A percentile compares a stretch with the other conserved stretches of the same genome.
Conservation (phyloP, 2,329 filamentous ascomycete genomes). For the Ceratocystis ficicola region DNA sequence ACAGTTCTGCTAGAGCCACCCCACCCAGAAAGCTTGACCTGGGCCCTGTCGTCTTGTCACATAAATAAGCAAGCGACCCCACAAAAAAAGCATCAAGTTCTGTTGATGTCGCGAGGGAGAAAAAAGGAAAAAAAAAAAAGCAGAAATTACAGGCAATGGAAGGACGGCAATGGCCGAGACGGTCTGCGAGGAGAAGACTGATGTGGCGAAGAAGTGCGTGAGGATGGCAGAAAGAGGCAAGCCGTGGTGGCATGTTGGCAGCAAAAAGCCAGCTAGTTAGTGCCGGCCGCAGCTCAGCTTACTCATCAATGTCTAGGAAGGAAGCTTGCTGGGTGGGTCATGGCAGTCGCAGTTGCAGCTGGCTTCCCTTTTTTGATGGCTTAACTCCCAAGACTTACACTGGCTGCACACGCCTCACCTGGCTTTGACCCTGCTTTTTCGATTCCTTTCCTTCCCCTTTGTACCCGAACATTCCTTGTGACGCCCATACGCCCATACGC, state of each 20-base stretch:
- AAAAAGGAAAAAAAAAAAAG: not conserved
- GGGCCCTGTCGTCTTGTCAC: conserved; percentile 1
- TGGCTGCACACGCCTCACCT: conserved; percentile 5
- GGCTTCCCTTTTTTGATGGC: not conserved
- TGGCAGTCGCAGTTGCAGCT: not conserved
- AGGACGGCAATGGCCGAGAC: no score
- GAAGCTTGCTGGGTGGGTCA: not conserved
- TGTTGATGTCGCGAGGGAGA: not conserved
- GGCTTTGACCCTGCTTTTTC: conserved; percentile 3
- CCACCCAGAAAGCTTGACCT: not conserved
- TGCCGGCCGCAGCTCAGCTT: not conserved
- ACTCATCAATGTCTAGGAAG: not conserved
- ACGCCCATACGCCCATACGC: not conserved
- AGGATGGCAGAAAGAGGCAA: not conserved
- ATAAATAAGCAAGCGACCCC: not conserved
- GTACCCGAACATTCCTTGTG: conserved; percentile 14
- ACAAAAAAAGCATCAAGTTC: not conserved
- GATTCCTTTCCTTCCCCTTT: conserved; percentile 10
- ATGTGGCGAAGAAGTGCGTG: not conserved
- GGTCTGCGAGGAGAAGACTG: not conserved
- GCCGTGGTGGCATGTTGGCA: not conserved
- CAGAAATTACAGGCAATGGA: not conserved
- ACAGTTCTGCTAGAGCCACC: not conserved
- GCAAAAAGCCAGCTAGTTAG: not conserved
- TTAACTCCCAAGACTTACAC: conserved; percentile 6